These are phyloP conservation scores for Euphorbia celastroides DNA, from an alignment of 441 rosid species.

Conservation along the genomic window DNA sequence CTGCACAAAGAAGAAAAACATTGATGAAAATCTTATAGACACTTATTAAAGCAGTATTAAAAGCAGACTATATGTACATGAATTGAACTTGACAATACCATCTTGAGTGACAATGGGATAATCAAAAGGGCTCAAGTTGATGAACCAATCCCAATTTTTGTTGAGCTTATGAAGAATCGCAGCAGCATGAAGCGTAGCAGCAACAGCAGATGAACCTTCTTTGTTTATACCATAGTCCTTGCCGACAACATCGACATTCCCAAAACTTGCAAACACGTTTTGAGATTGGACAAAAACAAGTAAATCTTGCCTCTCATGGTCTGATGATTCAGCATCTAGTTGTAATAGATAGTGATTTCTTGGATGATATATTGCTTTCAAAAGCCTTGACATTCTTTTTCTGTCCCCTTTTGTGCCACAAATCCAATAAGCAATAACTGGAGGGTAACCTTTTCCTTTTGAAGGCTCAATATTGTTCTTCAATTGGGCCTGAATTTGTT, in stretches of 20 bases:
- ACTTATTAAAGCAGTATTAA: too few relatives aligned
- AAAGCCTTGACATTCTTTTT: slow-evolving; percentile 34
- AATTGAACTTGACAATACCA: slow-evolving; percentile 23
- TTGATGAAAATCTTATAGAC: too few relatives aligned
- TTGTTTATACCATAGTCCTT: slow-evolving; percentile 33
- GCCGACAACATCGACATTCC: slow-evolving; percentile 47
- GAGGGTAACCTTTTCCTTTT: slow-evolving; percentile 35
- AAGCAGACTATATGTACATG: neutral
- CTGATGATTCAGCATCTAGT: slow-evolving; percentile 34
- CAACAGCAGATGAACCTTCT: slow-evolving; percentile 44
- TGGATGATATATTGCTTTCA: slow-evolving; percentile 51
- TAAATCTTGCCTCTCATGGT: slow-evolving; percentile 30
- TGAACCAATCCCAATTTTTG: slow-evolving; percentile 49
- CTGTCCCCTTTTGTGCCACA: slow-evolving; percentile 41
- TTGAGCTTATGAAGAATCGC: slow-evolving; percentile 45
- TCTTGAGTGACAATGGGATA: slow-evolving; percentile 50
- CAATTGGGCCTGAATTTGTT: slow-evolving; percentile 9
- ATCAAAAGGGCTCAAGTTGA: slow-evolving; percentile 35
- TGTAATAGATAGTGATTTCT: slow-evolving; percentile 50
- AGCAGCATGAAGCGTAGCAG: slow-evolving; percentile 48
- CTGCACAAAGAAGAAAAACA: slow-evolving; percentile 20
- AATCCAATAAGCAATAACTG: slow-evolving; percentile 49
- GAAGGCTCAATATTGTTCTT: slow-evolving; percentile 1
- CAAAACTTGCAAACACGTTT: slow-evolving; percentile 24
- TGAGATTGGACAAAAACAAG: slow-evolving; percentile 26